Base-by-base conservation (phyloP, 768 basidiomycete species). In the Lyophyllum shimeji region DNA sequence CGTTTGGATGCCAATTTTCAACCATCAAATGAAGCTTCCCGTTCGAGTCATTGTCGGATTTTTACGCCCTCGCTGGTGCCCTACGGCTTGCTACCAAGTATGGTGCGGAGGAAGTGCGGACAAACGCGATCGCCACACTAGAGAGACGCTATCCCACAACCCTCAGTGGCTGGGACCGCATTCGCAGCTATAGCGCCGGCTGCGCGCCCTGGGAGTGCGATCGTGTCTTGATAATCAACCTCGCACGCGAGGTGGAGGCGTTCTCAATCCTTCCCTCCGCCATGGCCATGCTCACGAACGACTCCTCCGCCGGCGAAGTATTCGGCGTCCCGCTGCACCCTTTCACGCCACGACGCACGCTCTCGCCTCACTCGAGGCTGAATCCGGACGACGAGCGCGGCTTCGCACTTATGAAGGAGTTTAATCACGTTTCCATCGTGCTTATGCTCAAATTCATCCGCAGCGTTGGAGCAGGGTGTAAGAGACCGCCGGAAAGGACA, bases 211-310 rank as follows among this genome's bases (percentile, higher is more conserved):
- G 64, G 64, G 53, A 46, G n/a, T 50, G 44, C 29, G 64, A 65
- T 18, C 52, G 58, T 7, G 50, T 61, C 1, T 31, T 45, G 2
- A 50, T 61, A 1, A 61, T 65, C 44, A 65, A 65, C 50, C 58
- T 65, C 27, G 64, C 60, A 1, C 62, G 64, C 13, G 44, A 60
- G 23, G 59, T 61, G 13, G 15, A 18, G 0, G 60, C 64, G 1
- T 56, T 56, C 46, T 53, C 55, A 3, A 53, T 63, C 45, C 54
- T 65, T 23, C 64, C 64, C 5, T 50, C 60, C 0, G 64, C 64
- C 21, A 63, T 65, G 62, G 64, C 64, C 17, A 53, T 57, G 43
- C 53, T 65, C 3, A 54, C 60, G 5, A 63, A 65, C 52, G 60
- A 63, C 23, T 49, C 56, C 45, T 61, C 60, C 11, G 61, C 61